Percentiles rank a stretch among this genome's conserved stretches.
phyloP scores from a whole-genome alignment of 2,329 filamentous ascomycete species.

The Hymenotorrendiella dingleyae region DNA sequence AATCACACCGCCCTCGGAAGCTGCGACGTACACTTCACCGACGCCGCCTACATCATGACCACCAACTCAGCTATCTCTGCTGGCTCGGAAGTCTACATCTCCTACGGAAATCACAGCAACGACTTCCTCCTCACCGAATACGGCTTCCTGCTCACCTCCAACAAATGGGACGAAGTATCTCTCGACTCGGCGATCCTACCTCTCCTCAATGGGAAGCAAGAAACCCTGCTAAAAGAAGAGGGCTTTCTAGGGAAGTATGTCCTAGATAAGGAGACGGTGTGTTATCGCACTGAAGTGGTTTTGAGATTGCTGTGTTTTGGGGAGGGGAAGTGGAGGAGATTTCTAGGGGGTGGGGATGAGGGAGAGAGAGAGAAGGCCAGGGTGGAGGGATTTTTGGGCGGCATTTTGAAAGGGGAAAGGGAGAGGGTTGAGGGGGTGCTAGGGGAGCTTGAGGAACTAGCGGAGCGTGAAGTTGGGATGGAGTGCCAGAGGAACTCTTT shows the following conservation, averaged over 20 bases:
- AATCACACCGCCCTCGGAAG: conserved; percentile 50
- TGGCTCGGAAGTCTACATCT: conserved; percentile 62
- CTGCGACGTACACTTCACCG: conserved; percentile 44
- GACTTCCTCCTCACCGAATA: conserved; percentile 68
- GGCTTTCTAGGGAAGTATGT: conserved; percentile 48
- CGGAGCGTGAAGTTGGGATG: not conserved
- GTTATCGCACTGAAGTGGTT: conserved; percentile 51
- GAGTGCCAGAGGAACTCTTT: conserved; percentile 1
- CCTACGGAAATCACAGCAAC: conserved; percentile 65
- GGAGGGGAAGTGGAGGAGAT: conserved; percentile 38
- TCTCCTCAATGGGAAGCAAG: conserved; percentile 28
- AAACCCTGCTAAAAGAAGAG: conserved; percentile 36
- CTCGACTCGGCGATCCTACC: conserved; percentile 27
- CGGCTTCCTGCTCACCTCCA: conserved; percentile 30
- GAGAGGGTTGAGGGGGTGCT: not conserved
- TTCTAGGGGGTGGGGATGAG: conserved; percentile 41
- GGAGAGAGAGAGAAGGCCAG: conserved; percentile 37
- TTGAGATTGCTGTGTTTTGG: conserved; percentile 36
- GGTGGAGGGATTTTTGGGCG: conserved; percentile 35
- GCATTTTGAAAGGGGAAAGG: conserved; percentile 14
- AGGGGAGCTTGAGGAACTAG: conserved; percentile 1
- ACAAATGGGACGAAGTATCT: conserved; percentile 27
- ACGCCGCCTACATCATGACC: conserved; percentile 48
- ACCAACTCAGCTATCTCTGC: conserved; percentile 43
- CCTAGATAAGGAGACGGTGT: conserved; percentile 44